phyloP scores from a whole-genome alignment of 257 asterid genomes.

The Mitragyna speciosa region DNA sequence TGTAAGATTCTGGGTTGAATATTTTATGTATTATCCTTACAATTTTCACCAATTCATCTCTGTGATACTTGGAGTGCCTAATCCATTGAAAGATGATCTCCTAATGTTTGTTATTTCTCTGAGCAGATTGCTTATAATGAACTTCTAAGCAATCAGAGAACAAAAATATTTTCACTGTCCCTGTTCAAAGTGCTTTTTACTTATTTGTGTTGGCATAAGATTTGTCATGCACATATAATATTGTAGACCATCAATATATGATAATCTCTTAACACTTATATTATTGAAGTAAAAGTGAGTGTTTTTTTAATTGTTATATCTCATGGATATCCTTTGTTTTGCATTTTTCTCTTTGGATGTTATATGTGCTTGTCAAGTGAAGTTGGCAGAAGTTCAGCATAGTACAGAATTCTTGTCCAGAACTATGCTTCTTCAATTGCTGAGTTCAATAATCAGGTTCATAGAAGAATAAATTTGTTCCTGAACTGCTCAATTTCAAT shows the following conservation, averaged over 20 bases:
- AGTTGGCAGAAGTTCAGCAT: constrained; percentile 87
- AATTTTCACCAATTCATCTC: background rate
- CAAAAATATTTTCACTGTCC: background rate
- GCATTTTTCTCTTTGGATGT: background rate
- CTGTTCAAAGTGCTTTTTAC: constrained; percentile 1
- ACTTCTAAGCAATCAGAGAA: background rate
- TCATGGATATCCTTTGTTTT: background rate
- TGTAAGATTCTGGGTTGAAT: background rate
- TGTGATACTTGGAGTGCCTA: background rate
- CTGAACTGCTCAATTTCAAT: background rate
- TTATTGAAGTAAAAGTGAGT: no score
- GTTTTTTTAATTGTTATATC: background rate
- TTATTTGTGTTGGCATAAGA: background rate
- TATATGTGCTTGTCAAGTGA: constrained; percentile 34
- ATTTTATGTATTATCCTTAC: background rate
- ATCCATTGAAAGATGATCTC: background rate
- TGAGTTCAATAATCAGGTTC: constrained; percentile 84
- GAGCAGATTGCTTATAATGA: background rate
- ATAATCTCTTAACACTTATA: background rate
- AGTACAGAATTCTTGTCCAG: constrained; percentile 76
- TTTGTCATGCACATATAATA: background rate
- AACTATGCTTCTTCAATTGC: constrained; percentile 71
- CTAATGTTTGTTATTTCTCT: background rate
- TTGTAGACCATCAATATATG: background rate
- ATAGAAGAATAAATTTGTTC: background rate